Conservation (phyloP, 2,329 filamentous ascomycete species). For the Knufia fluminis region DNA sequence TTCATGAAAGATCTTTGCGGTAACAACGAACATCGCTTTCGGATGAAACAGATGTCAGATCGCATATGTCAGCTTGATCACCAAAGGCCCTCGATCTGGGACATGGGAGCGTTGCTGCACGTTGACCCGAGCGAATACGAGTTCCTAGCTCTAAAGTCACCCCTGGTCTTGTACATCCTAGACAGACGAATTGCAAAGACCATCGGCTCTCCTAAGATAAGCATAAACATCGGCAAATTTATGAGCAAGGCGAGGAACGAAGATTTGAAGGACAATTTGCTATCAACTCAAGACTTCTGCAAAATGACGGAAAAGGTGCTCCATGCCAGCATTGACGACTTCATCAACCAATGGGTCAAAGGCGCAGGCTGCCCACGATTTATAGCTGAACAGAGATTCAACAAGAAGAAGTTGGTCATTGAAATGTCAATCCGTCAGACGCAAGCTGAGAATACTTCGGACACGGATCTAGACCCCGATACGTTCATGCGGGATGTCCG, state of each 20-base stretch:
- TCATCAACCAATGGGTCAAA: constrained; percentile 89
- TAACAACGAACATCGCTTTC: constrained; percentile 88
- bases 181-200: constrained; percentile 86
- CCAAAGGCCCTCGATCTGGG: constrained; percentile 69
- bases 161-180: constrained; percentile 84
- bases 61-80: constrained; percentile 72
- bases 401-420: constrained; percentile 93
- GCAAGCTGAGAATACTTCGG: constrained; percentile 49
- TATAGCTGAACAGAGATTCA: constrained; percentile 78
- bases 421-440: constrained; percentile 81
- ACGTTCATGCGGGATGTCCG: constrained; percentile 79
- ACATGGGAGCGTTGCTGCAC: constrained; percentile 67
- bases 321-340: constrained; percentile 75
- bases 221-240: constrained; percentile 75
- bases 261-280: constrained; percentile 58
- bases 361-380: constrained; percentile 84
- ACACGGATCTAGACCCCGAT: constrained; percentile 55
- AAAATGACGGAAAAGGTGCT: constrained; percentile 79
- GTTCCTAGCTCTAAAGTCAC: constrained; percentile 83
- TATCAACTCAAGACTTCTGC: constrained; percentile 69
- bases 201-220: constrained; percentile 72
- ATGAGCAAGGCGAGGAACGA: constrained; percentile 80
- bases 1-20: constrained; percentile 87
- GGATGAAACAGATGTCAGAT: constrained; percentile 78
- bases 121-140: constrained; percentile 79